Conservation (phyloP, 768 basidiomycete species). For the Candolleomyces efflorescens region DNA sequence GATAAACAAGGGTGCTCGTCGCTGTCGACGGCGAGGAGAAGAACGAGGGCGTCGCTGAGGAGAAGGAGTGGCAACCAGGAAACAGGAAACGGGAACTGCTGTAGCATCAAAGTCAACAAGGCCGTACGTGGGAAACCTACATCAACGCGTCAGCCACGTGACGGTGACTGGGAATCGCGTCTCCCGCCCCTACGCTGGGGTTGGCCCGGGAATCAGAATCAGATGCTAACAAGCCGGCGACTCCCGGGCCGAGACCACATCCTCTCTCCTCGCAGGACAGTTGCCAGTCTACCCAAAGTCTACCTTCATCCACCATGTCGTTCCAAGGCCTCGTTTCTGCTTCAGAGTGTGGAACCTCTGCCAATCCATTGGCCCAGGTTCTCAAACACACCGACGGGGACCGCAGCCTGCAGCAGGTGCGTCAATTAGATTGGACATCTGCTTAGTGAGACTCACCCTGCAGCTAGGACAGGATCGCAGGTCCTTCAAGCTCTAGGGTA, state of each 20-base stretch:
- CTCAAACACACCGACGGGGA: constrained; percentile 89
- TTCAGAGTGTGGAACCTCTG: constrained; percentile 79
- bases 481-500: constrained; percentile 69
- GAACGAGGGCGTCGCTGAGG: constrained; percentile 12
- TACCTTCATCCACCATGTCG: constrained; percentile 63
- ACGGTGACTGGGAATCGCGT: constrained; percentile 21
- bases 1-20: not conserved
- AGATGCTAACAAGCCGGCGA: constrained; percentile 17
- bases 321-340: constrained; percentile 81
- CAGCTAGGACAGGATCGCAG: constrained; percentile 65
- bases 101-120: constrained; percentile 32
- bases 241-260: constrained; percentile 23
- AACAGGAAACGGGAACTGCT: no score
- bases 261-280: constrained; percentile 6
- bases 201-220: not conserved
- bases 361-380: constrained; percentile 86
- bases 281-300: not conserved
- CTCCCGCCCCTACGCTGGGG: not conserved
- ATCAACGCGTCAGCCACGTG: constrained; percentile 38
- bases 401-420: constrained; percentile 81
- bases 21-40: constrained; percentile 9
- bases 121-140: constrained; percentile 33
- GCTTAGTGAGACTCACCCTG: constrained; percentile 4
- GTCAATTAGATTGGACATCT: constrained; percentile 14
- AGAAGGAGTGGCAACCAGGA: constrained; percentile 4